Evolutionary conservation across 1,284 basidiomycete genomes (phyloP).

Genomic region (Wallemia hederae): DNA sequence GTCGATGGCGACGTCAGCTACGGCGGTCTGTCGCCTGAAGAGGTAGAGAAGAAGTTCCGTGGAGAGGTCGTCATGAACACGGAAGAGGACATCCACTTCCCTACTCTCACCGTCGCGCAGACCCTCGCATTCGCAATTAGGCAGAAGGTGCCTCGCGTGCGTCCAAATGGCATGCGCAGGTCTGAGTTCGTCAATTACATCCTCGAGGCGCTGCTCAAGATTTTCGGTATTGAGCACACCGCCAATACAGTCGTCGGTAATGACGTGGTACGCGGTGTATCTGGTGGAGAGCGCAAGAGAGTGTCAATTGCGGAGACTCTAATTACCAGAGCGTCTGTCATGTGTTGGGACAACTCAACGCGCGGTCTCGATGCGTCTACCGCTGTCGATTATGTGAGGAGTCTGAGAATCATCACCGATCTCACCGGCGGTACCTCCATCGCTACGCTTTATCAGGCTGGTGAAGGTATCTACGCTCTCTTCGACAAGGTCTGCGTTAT

Average conservation of each 20-base stretch:
- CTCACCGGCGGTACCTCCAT: conserved; percentile 43
- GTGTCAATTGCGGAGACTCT: conserved; percentile 45
- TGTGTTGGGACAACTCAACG: conserved; percentile 49
- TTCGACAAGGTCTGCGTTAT: conserved; percentile 16
- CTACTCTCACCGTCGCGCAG: conserved; percentile 29
- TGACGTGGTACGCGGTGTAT: conserved; percentile 40
- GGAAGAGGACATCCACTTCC: conserved; percentile 33
- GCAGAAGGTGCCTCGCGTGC: conserved; percentile 24
- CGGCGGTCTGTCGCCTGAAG: conserved; percentile 23
- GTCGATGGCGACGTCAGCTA: conserved; percentile 26
- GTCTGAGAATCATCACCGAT: conserved; percentile 46
- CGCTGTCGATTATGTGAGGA: conserved; percentile 45
- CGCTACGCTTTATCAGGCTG: conserved; percentile 56
- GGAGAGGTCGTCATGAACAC: conserved; percentile 61
- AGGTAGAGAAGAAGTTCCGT: conserved; percentile 24
- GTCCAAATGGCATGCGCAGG: conserved; percentile 18
- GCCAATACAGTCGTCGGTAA: conserved; percentile 48
- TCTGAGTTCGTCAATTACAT: neutral
- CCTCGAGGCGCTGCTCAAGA: conserved; percentile 23
- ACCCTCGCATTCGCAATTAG: conserved; percentile 25
- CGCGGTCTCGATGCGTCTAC: conserved; percentile 63
- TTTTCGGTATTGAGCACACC: conserved; percentile 47
- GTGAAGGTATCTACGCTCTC: conserved; percentile 21
- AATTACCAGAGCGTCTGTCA: conserved; percentile 27
- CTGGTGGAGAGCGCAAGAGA: conserved; percentile 53